Evolutionary conservation across 2,329 filamentous ascomycete genomes (phyloP).

Genomic region (Pestalotiopsis sp.): DNA sequence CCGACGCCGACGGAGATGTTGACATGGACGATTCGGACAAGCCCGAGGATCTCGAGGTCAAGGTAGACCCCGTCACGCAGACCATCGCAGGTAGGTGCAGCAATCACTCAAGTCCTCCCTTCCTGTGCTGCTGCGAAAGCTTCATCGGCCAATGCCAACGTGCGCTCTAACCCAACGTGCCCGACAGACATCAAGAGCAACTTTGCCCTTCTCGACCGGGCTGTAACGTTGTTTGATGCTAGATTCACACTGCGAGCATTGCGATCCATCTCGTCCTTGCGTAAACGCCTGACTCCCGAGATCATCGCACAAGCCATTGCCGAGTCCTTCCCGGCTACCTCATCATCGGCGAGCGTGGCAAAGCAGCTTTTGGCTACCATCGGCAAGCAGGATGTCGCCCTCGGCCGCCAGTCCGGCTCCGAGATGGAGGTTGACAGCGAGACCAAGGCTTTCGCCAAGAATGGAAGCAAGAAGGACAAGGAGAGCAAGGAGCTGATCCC

Average conservation of each 20-base stretch:
- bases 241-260: slow-evolving; percentile 93
- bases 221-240: slow-evolving; percentile 89
- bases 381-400: slow-evolving; percentile 64
- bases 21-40: slow-evolving; percentile 65
- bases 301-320: slow-evolving; percentile 79
- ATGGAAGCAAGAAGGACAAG: slow-evolving; percentile 60
- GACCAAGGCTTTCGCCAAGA: slow-evolving; percentile 51
- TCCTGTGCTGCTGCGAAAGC: not conserved
- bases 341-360: slow-evolving; percentile 63
- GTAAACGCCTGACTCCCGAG: slow-evolving; percentile 83
- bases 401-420: slow-evolving; percentile 55
- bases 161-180: not conserved
- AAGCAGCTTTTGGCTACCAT: slow-evolving; percentile 71
- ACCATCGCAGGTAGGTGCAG: slow-evolving; percentile 56
- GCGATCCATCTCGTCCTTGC: slow-evolving; percentile 91
- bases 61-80: slow-evolving; percentile 62
- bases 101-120: slow-evolving; percentile 3
- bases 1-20: slow-evolving; percentile 69
- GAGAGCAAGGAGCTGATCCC: slow-evolving; percentile 73
- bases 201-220: slow-evolving; percentile 87
- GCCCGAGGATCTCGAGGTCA: slow-evolving; percentile 47
- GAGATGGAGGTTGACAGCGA: slow-evolving; percentile 77
- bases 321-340: slow-evolving; percentile 70
- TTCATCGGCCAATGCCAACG: not conserved
- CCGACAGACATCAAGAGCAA: slow-evolving; percentile 87